These are phyloP conservation scores for Cymbopogon citratus DNA, from an alignment of 176 grass and related monocot species.

Conservation along the genomic window DNA sequence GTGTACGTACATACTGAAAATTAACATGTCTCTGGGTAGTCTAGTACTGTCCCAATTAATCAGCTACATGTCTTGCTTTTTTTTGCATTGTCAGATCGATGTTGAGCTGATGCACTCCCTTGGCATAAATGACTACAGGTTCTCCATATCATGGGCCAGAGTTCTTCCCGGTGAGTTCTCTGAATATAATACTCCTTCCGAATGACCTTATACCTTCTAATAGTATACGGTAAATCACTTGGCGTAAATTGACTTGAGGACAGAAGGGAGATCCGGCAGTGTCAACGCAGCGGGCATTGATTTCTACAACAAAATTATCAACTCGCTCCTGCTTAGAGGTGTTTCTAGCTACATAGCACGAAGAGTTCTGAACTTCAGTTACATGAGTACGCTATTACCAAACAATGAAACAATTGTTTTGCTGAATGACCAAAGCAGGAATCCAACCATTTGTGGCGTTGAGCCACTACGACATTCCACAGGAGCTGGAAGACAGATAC, in stretches of 20 bases:
- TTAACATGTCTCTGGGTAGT: too few relatives aligned
- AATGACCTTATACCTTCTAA: too few relatives aligned
- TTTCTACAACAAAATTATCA: constrained; percentile 62
- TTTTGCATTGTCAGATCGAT: constrained; percentile 35
- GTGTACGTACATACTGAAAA: too few relatives aligned
- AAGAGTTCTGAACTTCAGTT: too few relatives aligned
- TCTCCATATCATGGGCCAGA: constrained; percentile 19
- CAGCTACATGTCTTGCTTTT: not conserved
- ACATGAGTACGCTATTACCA: too few relatives aligned
- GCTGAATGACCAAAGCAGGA: too few relatives aligned
- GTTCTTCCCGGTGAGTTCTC: constrained; percentile 50
- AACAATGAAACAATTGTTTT: too few relatives aligned
- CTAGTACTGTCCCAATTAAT: too few relatives aligned
- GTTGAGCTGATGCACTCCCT: constrained; percentile 49
- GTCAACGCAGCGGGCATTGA: constrained; percentile 41
- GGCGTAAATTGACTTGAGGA: not conserved
- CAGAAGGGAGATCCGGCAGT: constrained; percentile 52
- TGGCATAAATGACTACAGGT: constrained; percentile 52
- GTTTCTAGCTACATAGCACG: too few relatives aligned
- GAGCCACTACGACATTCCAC: constrained; percentile 56
- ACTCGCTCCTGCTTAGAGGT: constrained; percentile 57
- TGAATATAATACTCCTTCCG: not conserved
- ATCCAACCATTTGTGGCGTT: constrained; percentile 23
- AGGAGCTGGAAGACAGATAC: constrained; percentile 60
- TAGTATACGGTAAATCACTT: too few relatives aligned